Evolutionary conservation across 1,284 basidiomycete genomes (phyloP).

Genomic region (Microbotryum scabiosae): DNA sequence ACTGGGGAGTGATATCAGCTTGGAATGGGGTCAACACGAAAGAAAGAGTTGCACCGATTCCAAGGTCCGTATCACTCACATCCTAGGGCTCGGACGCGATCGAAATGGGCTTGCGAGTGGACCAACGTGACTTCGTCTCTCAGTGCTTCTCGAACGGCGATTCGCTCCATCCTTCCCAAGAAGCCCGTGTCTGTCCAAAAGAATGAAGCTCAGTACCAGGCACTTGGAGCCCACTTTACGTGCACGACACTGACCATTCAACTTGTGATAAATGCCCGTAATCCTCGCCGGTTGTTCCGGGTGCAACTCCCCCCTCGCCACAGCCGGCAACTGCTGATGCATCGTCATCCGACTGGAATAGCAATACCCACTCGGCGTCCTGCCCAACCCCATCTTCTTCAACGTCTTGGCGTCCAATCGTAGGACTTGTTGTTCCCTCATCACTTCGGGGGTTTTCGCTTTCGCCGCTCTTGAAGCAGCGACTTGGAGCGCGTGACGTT

Average conservation of each 20-base stretch:
- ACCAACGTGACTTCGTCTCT: constrained; percentile 77
- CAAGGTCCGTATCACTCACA: constrained; percentile 48
- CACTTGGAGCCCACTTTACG: neutral
- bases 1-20: constrained; percentile 4
- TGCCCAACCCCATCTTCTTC: constrained; percentile 19
- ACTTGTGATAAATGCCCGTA: constrained; percentile 60
- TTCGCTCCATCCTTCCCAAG: constrained; percentile 62
- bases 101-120: constrained; percentile 82
- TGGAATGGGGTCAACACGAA: neutral
- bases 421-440: constrained; percentile 17
- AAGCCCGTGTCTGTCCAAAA: constrained; percentile 46
- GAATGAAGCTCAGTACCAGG: neutral
- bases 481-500: neutral
- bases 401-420: constrained; percentile 11
- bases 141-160: constrained; percentile 65
- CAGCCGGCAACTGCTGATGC: constrained; percentile 48
- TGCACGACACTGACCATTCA: constrained; percentile 43
- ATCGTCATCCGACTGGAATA: constrained; percentile 81
- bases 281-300: constrained; percentile 87
- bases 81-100: constrained; percentile 70
- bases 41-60: neutral
- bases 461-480: neutral
- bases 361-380: constrained; percentile 53
- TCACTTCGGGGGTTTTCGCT: neutral
- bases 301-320: constrained; percentile 52